These are phyloP conservation scores for Microdochium paspali DNA, from an alignment of 2,329 filamentous ascomycete species.

Conservation along the genomic window DNA sequence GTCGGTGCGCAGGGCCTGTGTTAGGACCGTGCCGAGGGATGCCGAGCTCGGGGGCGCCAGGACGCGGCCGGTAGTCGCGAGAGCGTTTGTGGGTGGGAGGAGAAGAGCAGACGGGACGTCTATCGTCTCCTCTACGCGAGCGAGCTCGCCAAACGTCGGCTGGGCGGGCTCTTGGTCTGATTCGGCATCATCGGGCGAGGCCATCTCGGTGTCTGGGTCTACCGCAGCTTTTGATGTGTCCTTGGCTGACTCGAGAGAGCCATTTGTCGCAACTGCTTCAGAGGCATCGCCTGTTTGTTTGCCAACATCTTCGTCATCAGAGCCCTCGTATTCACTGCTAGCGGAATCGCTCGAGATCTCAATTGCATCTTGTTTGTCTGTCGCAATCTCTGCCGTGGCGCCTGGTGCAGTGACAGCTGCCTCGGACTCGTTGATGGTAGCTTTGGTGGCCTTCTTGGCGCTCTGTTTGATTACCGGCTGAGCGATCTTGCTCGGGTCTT, in stretches of 20 bases:
- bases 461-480: constrained; percentile 43
- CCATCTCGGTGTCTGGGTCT: constrained; percentile 16
- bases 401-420: constrained; percentile 39
- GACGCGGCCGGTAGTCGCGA: constrained; percentile 32
- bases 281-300: constrained; percentile 13
- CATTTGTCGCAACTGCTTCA: constrained; percentile 13
- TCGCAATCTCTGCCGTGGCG: constrained; percentile 18
- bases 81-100: constrained; percentile 25
- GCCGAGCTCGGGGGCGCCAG: constrained; percentile 60
- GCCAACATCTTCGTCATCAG: constrained; percentile 29
- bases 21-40: constrained; percentile 84
- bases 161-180: constrained; percentile 39
- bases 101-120: constrained; percentile 60
- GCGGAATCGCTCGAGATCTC: constrained; percentile 48
- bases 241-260: constrained; percentile 6
- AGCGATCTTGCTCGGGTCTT: constrained; percentile 47
- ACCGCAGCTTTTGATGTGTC: neutral
- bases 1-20: constrained; percentile 87
- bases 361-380: constrained; percentile 29
- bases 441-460: constrained; percentile 39
- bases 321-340: constrained; percentile 34
- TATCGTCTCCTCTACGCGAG: constrained; percentile 65
- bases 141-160: constrained; percentile 80
- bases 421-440: constrained; percentile 48
- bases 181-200: constrained; percentile 20